Conservation (phyloP, 495 filamentous ascomycete genomes). For the Articulospora tetracladia region DNA sequence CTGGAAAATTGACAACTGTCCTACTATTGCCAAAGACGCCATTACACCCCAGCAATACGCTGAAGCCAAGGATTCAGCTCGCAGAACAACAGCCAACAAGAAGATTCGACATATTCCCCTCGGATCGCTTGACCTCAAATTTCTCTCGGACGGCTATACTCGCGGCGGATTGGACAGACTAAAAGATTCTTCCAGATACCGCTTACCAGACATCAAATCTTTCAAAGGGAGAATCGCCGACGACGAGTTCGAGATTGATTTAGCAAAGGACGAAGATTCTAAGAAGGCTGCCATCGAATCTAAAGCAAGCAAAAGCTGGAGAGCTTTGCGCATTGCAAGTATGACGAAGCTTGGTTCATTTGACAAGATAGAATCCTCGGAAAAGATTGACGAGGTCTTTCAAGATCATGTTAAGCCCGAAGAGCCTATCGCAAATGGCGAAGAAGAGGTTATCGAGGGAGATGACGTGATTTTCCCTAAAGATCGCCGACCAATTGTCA, state of each 20-base stretch:
- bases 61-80: conserved; percentile 59
- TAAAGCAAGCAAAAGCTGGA: conserved; percentile 86
- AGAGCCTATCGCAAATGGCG: conserved; percentile 18
- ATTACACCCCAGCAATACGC: conserved; percentile 61
- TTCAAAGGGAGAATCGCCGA: conserved; percentile 59
- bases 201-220: conserved; percentile 38
- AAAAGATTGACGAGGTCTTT: conserved; percentile 56
- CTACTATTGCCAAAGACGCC: conserved; percentile 71
- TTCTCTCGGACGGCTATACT: conserved; percentile 62
- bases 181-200: conserved; percentile 40
- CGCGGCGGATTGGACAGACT: conserved; percentile 42
- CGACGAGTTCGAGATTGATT: conserved; percentile 79
- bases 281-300: conserved; percentile 59
- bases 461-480: conserved; percentile 28
- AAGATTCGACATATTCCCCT: conserved; percentile 61
- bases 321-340: conserved; percentile 73
- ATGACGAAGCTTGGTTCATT: conserved; percentile 69
- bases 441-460: conserved; percentile 24
- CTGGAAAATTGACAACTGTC: conserved; percentile 95
- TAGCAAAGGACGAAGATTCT: conserved; percentile 66
- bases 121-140: conserved; percentile 69
- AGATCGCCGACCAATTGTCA: conserved; percentile 39
- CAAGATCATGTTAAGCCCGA: conserved; percentile 32
- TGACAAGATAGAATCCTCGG: conserved; percentile 80
- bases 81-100: conserved; percentile 61